phyloP scores from a whole-genome alignment of 169 alveolate genomes.

The Plasmodium vinckei region DNA sequence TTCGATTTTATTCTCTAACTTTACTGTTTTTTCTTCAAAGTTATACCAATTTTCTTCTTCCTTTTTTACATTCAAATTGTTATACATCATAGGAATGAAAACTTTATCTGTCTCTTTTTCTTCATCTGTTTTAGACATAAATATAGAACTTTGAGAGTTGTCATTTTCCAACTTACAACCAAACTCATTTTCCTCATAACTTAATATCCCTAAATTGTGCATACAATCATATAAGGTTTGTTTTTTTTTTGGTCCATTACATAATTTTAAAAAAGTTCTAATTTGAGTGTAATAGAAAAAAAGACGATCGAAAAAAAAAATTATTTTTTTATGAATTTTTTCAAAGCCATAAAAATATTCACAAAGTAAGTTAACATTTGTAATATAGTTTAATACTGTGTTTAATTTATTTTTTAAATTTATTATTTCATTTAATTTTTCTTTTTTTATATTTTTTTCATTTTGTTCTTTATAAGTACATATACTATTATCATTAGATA shows the following conservation, averaged over 20 bases:
- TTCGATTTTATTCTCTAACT: background rate
- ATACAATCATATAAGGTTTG: no score
- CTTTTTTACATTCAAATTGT: no score
- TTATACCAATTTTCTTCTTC: no score
- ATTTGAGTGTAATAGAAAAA: background rate
- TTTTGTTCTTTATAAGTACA: slow-evolving; percentile 13
- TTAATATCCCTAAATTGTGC: no score
- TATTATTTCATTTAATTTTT: slow-evolving; percentile 2
- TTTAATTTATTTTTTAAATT: slow-evolving; percentile 12
- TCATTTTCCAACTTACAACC: no score
- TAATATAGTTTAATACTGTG: slow-evolving; percentile 1
- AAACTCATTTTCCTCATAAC: no score
- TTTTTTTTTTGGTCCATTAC: background rate
- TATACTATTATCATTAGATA: background rate
- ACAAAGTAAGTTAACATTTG: background rate
- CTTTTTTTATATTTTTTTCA: slow-evolving; percentile 4
- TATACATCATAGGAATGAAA: no score
- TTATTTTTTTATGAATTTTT: slow-evolving; percentile 8
- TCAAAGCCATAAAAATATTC: slow-evolving; percentile 15
- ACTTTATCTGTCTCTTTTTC: no score
- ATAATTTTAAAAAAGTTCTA: background rate
- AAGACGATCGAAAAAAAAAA: background rate
- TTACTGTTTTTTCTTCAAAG: no score
- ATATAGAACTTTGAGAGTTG: no score
- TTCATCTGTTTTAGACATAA: no score